Conservation (phyloP, 768 basidiomycete genomes). For the Boletus tomentosulus region DNA sequence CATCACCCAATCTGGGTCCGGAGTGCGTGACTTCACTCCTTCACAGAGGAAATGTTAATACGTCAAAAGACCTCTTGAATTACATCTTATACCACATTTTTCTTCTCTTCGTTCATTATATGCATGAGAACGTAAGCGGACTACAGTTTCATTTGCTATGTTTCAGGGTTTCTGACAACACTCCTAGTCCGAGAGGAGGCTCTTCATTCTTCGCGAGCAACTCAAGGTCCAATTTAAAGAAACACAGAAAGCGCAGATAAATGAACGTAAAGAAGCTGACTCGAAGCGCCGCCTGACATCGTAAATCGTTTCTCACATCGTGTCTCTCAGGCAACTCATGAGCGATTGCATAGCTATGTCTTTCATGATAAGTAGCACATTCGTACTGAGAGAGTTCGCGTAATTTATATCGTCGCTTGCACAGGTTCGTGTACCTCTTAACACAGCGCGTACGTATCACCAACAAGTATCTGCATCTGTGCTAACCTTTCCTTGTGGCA, state of each 20-base stretch:
- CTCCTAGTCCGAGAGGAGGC: conserved; percentile 47
- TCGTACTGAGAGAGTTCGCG: conserved; percentile 2
- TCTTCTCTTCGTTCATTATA: conserved; percentile 72
- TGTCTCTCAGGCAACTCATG: conserved; percentile 3
- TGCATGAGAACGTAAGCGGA: conserved; percentile 52
- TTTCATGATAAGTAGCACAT: conserved; percentile 62
- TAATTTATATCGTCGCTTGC: conserved; percentile 16
- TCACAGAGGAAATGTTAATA: conserved; percentile 4
- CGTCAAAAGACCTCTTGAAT: conserved; percentile 52
- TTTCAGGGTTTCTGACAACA: conserved; percentile 2
- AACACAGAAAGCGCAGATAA: conserved; percentile 70
- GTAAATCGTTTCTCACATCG: conserved; percentile 42
- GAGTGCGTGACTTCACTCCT: conserved; percentile 27
- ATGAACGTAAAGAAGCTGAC: conserved; percentile 70
- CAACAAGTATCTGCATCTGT: not conserved
- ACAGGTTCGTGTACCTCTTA: conserved; percentile 79
- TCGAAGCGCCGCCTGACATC: conserved; percentile 79
- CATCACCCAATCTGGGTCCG: conserved; percentile 33
- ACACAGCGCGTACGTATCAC: conserved; percentile 53
- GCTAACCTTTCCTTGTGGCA: conserved; percentile 13
- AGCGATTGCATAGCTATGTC: conserved; percentile 49
- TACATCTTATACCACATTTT: conserved; percentile 78
- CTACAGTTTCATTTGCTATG: not conserved
- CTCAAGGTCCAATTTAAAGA: conserved; percentile 70
- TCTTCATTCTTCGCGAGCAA: conserved; percentile 68